These are phyloP conservation scores for Fusarium xyrophilum DNA, from an alignment of 2,329 filamentous ascomycete genomes.

Conservation along the genomic window DNA sequence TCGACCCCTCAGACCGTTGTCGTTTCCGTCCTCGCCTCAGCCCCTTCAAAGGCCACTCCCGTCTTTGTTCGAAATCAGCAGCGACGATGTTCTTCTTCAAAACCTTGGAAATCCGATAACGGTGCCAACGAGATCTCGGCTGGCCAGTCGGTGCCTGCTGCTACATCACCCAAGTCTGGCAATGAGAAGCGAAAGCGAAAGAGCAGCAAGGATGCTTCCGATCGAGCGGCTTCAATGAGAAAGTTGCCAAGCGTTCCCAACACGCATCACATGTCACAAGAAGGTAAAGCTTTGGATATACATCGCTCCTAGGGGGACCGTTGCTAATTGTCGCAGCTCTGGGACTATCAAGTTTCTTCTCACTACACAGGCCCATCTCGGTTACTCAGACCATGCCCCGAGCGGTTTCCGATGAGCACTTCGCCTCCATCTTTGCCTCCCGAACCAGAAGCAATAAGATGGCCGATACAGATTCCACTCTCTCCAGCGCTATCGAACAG, in stretches of 20 bases:
- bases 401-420: constrained; percentile 73
- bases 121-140: constrained; percentile 60
- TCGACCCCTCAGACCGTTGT: constrained; percentile 54
- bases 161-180: constrained; percentile 52
- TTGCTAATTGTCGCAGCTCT: constrained; percentile 67
- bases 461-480: constrained; percentile 70
- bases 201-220: constrained; percentile 57
- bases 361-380: constrained; percentile 91
- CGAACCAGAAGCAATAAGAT: constrained; percentile 59
- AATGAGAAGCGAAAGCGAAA: constrained; percentile 66
- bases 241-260: constrained; percentile 77
- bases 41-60: constrained; percentile 50
- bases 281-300: constrained; percentile 56
- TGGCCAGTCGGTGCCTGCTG: constrained; percentile 57
- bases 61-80: constrained; percentile 55
- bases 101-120: constrained; percentile 67
- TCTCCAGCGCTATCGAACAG: constrained; percentile 65
- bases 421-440: constrained; percentile 81
- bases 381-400: constrained; percentile 82
- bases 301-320: no score
- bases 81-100: constrained; percentile 66
- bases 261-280: constrained; percentile 73
- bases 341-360: constrained; percentile 91
- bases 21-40: constrained; percentile 52
- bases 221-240: constrained; percentile 55